phyloP scores from a whole-genome alignment of 768 basidiomycete species.

The Rhodosporidiobolus odoratus region DNA sequence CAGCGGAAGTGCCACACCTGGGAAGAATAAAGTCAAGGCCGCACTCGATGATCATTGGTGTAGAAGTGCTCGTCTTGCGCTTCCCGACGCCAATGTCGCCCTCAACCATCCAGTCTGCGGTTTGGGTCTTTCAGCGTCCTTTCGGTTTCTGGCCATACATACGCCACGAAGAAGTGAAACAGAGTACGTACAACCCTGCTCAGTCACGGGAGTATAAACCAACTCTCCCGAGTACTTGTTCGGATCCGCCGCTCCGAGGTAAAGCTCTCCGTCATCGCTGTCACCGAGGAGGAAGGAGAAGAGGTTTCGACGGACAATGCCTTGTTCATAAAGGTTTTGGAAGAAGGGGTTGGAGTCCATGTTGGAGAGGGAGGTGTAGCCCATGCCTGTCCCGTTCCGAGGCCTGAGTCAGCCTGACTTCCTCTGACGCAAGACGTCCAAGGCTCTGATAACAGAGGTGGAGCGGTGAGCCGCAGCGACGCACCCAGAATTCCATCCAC shows the following conservation, averaged over 20 bases:
- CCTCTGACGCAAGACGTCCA: no score
- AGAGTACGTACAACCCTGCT: constrained; percentile 39
- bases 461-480: neutral
- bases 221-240: constrained; percentile 42
- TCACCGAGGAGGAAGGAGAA: constrained; percentile 40
- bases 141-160: neutral
- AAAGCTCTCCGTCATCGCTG: constrained; percentile 42
- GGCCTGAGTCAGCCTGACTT: neutral
- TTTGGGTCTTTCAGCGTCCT: neutral
- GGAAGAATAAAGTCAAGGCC: neutral
- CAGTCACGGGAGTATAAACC: constrained; percentile 44
- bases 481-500: constrained; percentile 38
- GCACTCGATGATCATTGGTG: constrained; percentile 37
- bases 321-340: constrained; percentile 30
- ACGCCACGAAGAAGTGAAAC: constrained; percentile 40
- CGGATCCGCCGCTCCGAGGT: constrained; percentile 46
- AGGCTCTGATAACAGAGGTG: neutral
- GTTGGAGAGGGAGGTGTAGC: constrained; percentile 52
- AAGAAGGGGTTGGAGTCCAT: constrained; percentile 45
- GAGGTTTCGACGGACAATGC: constrained; percentile 17
- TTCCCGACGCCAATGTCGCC: constrained; percentile 41
- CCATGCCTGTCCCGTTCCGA: constrained; percentile 14
- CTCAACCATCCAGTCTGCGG: constrained; percentile 44
- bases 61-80: constrained; percentile 30
- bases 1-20: no score